Evolutionary conservation across 129 eudicot genomes (phyloP).

Genomic region (Kitagawia praeruptora): DNA sequence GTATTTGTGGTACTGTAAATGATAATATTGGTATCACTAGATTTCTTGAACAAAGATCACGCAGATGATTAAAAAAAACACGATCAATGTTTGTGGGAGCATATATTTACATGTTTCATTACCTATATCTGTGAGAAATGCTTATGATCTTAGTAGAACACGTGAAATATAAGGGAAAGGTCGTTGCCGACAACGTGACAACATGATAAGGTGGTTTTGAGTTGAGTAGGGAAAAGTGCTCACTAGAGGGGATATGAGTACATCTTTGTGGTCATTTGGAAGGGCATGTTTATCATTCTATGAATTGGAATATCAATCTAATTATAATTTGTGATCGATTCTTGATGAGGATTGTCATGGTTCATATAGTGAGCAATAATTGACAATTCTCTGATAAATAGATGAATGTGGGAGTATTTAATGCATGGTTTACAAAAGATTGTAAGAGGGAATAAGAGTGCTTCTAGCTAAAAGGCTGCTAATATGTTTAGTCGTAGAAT

Average conservation of each 20-base stretch:
- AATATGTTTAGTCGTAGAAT: neutral
- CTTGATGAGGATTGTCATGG: neutral
- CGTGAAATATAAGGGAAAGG: neutral
- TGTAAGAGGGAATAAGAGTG: constrained; percentile 8
- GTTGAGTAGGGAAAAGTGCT: neutral
- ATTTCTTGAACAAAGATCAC: neutral
- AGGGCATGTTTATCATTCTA: neutral
- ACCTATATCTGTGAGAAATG: neutral
- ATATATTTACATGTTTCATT: neutral
- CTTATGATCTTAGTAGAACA: neutral
- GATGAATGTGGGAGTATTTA: neutral
- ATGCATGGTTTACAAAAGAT: neutral
- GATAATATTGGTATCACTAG: neutral
- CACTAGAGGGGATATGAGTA: neutral
- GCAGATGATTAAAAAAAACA: too few relatives aligned
- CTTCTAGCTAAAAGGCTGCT: constrained; percentile 13
- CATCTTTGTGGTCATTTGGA: neutral
- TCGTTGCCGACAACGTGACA: neutral
- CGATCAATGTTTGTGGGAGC: neutral
- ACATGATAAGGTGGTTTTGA: constrained; percentile 6
- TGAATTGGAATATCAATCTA: neutral
- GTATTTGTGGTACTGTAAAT: neutral
- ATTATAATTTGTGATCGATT: neutral
- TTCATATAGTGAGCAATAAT: neutral
- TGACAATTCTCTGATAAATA: neutral